Base-by-base conservation (phyloP, 306 rosid genomes). In the Corylus avellana region DNA sequence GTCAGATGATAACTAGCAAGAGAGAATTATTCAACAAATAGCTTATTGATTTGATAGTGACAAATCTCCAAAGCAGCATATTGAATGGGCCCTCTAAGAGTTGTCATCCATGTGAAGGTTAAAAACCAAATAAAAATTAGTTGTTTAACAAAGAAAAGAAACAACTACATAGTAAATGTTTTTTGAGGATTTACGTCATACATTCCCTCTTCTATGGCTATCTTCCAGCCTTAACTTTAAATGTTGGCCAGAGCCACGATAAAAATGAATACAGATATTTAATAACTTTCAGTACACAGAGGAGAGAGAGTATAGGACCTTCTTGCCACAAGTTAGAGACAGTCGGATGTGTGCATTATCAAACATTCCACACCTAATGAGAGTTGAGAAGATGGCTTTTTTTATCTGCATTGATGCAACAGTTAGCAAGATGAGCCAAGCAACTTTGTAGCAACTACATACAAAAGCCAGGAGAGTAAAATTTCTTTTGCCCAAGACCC, bases 281-380 rank as follows among this genome's bases (percentile, higher is more conserved):
- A 68, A 69, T 22, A 57, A 75, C 27, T 56, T 35, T 67, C 42
- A 44, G 16, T 27, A 42, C n/a, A 58, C 61, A 62, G 58, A 58
- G 6, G 54, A 55, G 39, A 68, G 64, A 75, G 79, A 35, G 76
- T 61, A 58, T 53, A 71, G n/a, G 50, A 90, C 97, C 96, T 93
- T 93, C 82, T 88, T 89, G 18, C 96, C 97, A 76, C 97, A 87
- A 8, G 97, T 93, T 66, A 93, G 81, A 84, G 96, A 88, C 44
- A 93, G 85, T 56, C 94, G 88, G 69, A 93, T 91, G 88, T 93
- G 97, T 13, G 94, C 75, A 71, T 88, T 91, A 81, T 91, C 90
- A 83, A 91, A 91, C 97, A 93, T 93, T 78, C 94, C 96, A 76
- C 91, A 91, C 67, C 87, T 88, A 75, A 91, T 88, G 32, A 93